Evolutionary conservation across 306 rosid genomes (phyloP).

Genomic region (Alnus glutinosa): DNA sequence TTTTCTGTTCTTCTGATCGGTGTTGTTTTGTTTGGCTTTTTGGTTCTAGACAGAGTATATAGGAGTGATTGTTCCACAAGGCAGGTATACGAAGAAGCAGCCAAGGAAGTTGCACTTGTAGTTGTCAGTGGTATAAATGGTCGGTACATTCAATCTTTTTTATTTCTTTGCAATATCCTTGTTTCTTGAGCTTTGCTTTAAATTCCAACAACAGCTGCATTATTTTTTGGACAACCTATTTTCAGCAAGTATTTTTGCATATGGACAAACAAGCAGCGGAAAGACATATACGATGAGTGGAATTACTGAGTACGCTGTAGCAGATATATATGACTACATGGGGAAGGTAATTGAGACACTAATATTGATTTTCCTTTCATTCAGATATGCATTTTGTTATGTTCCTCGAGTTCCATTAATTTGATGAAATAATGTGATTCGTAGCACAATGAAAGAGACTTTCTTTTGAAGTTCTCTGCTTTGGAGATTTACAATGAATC

Average conservation of each 20-base stretch:
- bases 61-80: conserved; percentile 74
- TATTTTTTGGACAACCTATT: conserved; percentile 19
- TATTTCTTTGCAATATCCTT: conserved; percentile 11
- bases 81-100: conserved; percentile 87
- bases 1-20: conserved; percentile 34
- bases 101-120: conserved; percentile 90
- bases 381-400: conserved; percentile 14
- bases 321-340: conserved; percentile 71
- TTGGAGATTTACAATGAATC: conserved; percentile 98
- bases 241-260: conserved; percentile 95
- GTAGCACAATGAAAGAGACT: conserved; percentile 88
- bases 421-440: conserved; percentile 28
- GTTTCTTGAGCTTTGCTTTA: conserved; percentile 24
- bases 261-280: conserved; percentile 99
- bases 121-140: conserved; percentile 91
- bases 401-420: conserved; percentile 23
- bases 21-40: conserved; percentile 23
- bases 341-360: conserved; percentile 51
- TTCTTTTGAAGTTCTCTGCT: conserved; percentile 80
- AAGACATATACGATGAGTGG: conserved; percentile 96
- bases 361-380: conserved; percentile 1
- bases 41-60: conserved; percentile 75
- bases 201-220: conserved; percentile 18
- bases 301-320: conserved; percentile 76
- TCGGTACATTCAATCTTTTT: conserved; percentile 43